Conservation (phyloP, 2,329 filamentous ascomycete species). For the Colletotrichum sp. region DNA sequence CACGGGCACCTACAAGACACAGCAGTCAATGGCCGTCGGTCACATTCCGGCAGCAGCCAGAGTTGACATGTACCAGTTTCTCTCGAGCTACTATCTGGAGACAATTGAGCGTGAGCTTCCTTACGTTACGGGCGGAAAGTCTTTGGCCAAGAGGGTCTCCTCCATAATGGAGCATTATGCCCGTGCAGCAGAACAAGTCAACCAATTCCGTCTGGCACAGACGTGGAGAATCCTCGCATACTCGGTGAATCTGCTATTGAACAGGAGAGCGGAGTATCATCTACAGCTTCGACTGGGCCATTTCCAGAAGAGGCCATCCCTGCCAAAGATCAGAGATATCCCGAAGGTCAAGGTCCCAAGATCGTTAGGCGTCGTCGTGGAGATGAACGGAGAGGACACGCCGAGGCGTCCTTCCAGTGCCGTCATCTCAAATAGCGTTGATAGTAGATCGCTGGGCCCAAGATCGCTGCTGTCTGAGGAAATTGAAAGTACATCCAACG, state of each 20-base stretch:
- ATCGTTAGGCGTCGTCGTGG: conserved; percentile 26
- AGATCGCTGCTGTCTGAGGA: conserved; percentile 60
- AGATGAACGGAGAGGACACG: conserved; percentile 40
- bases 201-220: conserved; percentile 65
- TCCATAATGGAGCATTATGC: conserved; percentile 63
- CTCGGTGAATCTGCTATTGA: conserved; percentile 58
- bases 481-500: conserved; percentile 67
- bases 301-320: conserved; percentile 33
- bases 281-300: conserved; percentile 52
- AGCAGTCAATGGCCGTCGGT: conserved; percentile 68
- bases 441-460: conserved; percentile 35
- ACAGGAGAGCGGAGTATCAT: conserved; percentile 62
- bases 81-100: conserved; percentile 62
- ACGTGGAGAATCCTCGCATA: conserved; percentile 68
- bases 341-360: conserved; percentile 29
- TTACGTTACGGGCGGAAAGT: conserved; percentile 34
- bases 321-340: conserved; percentile 31
- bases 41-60: conserved; percentile 57
- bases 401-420: conserved; percentile 33
- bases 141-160: conserved; percentile 52
- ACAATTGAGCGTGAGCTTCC: conserved; percentile 57
- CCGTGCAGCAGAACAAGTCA: conserved; percentile 59
- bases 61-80: conserved; percentile 59
- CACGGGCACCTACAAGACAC: conserved; percentile 62
- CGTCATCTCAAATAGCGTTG: conserved; percentile 31